Evolutionary conservation across 179 eudicot genomes (phyloP).

Genomic region (Beta macrorhiza): DNA sequence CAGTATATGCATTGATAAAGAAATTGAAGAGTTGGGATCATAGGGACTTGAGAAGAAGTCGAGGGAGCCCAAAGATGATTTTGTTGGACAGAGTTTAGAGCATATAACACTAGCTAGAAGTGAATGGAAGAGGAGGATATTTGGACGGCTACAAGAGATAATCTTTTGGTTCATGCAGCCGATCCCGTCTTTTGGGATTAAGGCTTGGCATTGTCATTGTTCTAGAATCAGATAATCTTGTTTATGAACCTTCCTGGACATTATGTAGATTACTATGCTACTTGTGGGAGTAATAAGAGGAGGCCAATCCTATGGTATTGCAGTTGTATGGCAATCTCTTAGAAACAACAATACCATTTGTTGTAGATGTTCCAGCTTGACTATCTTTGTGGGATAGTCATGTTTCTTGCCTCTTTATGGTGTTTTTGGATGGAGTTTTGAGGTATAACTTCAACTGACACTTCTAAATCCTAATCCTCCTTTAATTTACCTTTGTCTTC

Average conservation of each 20-base stretch:
- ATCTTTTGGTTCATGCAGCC: too few relatives aligned
- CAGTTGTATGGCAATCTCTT: not conserved
- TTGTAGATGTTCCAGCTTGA: not conserved
- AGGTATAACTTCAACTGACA: not conserved
- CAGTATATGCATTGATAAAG: too few relatives aligned
- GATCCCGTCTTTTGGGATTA: too few relatives aligned
- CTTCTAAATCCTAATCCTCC: not conserved
- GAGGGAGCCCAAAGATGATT: too few relatives aligned
- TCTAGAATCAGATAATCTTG: not conserved
- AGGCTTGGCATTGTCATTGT: too few relatives aligned
- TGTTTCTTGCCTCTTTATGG: not conserved
- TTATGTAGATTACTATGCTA: not conserved
- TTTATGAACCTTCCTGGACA: not conserved
- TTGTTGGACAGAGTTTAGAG: too few relatives aligned
- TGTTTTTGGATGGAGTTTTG: not conserved
- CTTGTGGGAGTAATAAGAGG: not conserved
- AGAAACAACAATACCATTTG: not conserved
- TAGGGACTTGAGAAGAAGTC: too few relatives aligned
- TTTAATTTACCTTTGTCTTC: not conserved
- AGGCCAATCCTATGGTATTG: not conserved
- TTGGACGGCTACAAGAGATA: too few relatives aligned
- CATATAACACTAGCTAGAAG: too few relatives aligned
- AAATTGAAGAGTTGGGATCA: too few relatives aligned
- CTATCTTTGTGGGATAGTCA: not conserved
- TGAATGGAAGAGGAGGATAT: too few relatives aligned